Conservation (phyloP, 78 protist genomes). For the Isochrysis galbana region DNA sequence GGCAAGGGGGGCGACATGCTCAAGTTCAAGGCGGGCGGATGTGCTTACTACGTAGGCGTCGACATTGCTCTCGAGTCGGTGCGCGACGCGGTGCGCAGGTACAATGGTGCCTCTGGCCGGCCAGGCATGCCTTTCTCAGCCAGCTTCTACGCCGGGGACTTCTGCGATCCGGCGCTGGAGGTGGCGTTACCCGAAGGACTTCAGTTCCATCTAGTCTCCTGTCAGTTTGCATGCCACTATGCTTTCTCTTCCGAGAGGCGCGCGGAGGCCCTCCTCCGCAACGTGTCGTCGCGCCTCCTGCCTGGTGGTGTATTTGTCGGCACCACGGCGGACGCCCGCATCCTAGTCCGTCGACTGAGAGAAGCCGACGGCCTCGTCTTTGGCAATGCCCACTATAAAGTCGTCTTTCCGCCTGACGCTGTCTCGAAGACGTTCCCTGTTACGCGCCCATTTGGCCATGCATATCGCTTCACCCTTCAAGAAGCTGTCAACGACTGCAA, state of each 20-base stretch:
- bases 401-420: not conserved
- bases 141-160: not conserved
- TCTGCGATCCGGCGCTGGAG: not conserved
- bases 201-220: slow-evolving; percentile 69
- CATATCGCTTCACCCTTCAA: not conserved
- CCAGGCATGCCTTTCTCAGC: not conserved
- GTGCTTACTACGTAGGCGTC: slow-evolving; percentile 34
- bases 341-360: not conserved
- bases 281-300: slow-evolving; percentile 57
- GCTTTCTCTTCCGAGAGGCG: slow-evolving; percentile 64
- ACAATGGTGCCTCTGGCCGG: not conserved
- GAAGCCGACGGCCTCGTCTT: not conserved
- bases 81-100: slow-evolving; percentile 50
- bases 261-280: slow-evolving; percentile 54
- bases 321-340: not conserved
- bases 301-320: slow-evolving; percentile 37
- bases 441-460: not conserved
- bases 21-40: slow-evolving; percentile 53
- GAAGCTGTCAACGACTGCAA: not conserved
- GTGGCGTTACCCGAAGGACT: not conserved
- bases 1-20: slow-evolving; percentile 77
- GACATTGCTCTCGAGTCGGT: slow-evolving; percentile 67
- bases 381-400: not conserved
- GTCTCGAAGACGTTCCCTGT: not conserved
- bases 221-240: slow-evolving; percentile 81